Percentiles rank a stretch among this genome's conserved stretches.
These are phyloP conservation scores for Avena insularis DNA, from an alignment of 176 grass and related monocot species.

Conservation along the genomic window DNA sequence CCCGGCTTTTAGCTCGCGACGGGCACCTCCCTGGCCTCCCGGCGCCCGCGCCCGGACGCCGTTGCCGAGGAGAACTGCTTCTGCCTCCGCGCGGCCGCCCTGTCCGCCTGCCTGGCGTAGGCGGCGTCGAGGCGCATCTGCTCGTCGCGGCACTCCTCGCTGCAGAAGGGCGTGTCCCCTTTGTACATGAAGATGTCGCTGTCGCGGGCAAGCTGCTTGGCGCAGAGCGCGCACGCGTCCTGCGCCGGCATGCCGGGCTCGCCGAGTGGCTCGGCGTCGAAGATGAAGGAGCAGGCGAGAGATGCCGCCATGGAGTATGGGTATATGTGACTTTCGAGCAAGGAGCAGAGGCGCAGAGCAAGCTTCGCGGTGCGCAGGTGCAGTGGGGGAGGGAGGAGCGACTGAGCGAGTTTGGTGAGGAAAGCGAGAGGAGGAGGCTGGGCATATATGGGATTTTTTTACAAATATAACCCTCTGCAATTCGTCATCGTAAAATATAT, in stretches of 20 bases:
- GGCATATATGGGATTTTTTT: too few relatives aligned
- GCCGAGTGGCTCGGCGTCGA: conserved; percentile 40
- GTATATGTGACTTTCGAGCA: too few relatives aligned
- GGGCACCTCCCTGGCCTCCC: conserved; percentile 31
- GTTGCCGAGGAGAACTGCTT: background rate
- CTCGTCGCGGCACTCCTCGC: conserved; percentile 66
- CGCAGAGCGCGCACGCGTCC: conserved; percentile 69
- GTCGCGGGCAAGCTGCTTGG: conserved; percentile 44
- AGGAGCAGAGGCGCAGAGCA: too few relatives aligned
- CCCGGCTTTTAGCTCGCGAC: conserved; percentile 11
- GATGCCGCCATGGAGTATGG: background rate
- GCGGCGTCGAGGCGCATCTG: conserved; percentile 63
- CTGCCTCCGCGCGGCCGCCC: background rate
- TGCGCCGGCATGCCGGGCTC: conserved; percentile 17
- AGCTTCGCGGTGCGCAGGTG: too few relatives aligned
- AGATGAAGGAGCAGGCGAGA: conserved; percentile 47
- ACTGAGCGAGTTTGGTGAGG: too few relatives aligned
- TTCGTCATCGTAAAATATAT: too few relatives aligned
- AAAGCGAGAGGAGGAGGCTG: too few relatives aligned
- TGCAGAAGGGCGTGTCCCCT: conserved; percentile 82
- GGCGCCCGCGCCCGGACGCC: background rate
- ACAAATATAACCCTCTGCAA: too few relatives aligned
- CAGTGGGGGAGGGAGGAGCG: too few relatives aligned
- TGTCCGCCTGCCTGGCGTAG: conserved; percentile 8
- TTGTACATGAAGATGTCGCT: conserved; percentile 81